Conservation (phyloP, 345 rosid species). For the Eucalyptus fibrosa region DNA sequence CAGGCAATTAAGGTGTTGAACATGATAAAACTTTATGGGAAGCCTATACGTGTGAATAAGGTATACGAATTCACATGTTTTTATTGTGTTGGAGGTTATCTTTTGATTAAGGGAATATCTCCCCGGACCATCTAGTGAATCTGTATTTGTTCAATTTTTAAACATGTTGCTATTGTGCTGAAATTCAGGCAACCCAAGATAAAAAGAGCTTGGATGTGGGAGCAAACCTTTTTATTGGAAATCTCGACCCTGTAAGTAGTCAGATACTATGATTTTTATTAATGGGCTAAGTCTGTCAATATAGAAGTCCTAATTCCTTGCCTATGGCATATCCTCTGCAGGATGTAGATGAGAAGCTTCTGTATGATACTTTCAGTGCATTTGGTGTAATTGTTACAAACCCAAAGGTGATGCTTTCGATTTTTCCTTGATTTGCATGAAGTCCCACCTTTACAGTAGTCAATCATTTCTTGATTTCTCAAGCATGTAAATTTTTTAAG, state of each 20-base stretch:
- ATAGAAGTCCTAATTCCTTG: background rate
- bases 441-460: background rate
- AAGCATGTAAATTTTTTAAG: background rate
- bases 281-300: background rate
- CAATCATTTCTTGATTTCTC: background rate
- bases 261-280: background rate
- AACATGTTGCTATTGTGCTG: background rate
- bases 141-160: background rate
- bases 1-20: slow-evolving; percentile 97
- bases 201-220: slow-evolving; percentile 98
- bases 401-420: slow-evolving; percentile 58
- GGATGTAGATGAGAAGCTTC: slow-evolving; percentile 98
- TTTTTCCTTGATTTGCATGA: background rate
- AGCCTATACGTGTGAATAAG: slow-evolving; percentile 97
- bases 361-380: slow-evolving; percentile 97
- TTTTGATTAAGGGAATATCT: background rate
- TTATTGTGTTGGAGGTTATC: background rate
- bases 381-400: slow-evolving; percentile 94
- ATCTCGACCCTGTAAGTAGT: slow-evolving; percentile 84
- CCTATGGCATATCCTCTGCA: slow-evolving; percentile 7
- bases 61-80: slow-evolving; percentile 1
- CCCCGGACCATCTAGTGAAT: background rate
- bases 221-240: slow-evolving; percentile 95
- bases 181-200: slow-evolving; percentile 87
- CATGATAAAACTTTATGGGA: slow-evolving; percentile 94